Base-by-base conservation (phyloP, 2,329 filamentous ascomycete species). In the Neonectria coccinea region DNA sequence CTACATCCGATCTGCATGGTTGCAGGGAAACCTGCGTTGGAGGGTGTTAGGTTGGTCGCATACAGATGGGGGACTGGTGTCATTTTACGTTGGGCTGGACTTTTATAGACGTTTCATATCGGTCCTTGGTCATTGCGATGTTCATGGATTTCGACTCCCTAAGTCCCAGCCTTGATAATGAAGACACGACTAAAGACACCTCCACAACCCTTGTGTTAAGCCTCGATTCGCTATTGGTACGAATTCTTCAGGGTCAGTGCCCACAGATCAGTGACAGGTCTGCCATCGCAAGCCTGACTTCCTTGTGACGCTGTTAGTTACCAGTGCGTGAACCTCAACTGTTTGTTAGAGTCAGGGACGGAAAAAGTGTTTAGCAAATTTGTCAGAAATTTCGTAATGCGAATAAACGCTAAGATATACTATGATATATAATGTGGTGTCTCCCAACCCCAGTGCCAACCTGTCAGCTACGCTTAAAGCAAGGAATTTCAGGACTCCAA, bases 101-200 rank as follows among this genome's bases (percentile, higher is more conserved):
- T 64, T 52, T 62, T 60, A 44, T 64, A 72, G 62, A 54, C 55
- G 60, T 63, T 59, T 63, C 57, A 29, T 59, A 72, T 64, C 66
- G 59, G 70, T 36, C 59, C 67, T 62, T 52, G 47, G 56, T 51
- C 63, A 66, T 64, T 57, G 62, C 59, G 52, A 59, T 64, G 36
- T 65, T n/a, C 29, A 14, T 61, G 9, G 18, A 39, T 52, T 31
- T 59, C 31, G 36, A 48, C 33, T n/a, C 10, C 29, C 3, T 11
- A 29, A 33, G n/a, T 31, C n/a, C 18, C 3, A 31, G 22, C 12
- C 27, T 29, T 25, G 22, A 45, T 20, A 25, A 25, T 8, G 42
- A 36, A 36, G 33, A 12, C 5, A 36, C 12, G 33, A 7, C 12
- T 36, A 14, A 36, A 36, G 12, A 36, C 12, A 6, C 5, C 12